Base-by-base conservation (phyloP, 2,329 filamentous ascomycete genomes). In the Neophaeococcomyces aloes region DNA sequence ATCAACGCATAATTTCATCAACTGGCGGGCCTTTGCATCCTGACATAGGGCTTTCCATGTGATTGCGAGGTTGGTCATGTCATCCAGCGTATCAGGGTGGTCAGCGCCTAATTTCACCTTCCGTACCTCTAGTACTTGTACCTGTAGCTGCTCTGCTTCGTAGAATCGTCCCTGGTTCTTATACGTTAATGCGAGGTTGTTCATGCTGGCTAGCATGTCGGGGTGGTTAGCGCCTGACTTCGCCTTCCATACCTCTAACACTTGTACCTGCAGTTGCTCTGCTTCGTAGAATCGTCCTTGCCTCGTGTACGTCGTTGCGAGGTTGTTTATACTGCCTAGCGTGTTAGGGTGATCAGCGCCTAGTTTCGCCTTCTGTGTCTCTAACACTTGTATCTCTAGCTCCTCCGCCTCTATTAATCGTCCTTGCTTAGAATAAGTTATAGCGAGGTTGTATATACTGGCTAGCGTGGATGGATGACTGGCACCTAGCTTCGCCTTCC, bases 131-230 rank as follows among this genome's bases (percentile, higher is more conserved):
- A 27, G 10, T 38, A 38, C 49, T 37, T 47, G 36, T 21, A 42
- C n/a, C 17, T 49, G 13, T 7, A 57, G 34, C 30, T 48, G 39
- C 36, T 50, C 50, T 7, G 51, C 46, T 27, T 48, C 46, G 13
- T 13, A 21, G 5, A 34, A 36, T 38, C 40, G 42, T n/a, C 46
- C 46, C 34, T 47, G 46, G 15, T 44, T 14, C 30, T 34, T 14
- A 10, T 30, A 34, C 13, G 35, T 34, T 7, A 29, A 42, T n/a
- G 44, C 44, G 10, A 47, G 44, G 33, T 43, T 48, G 38, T 27
- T 30, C 44, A 48, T 53, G 39, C 47, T 55, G 4, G 3, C 23
- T 17, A 56, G 41, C 2, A 48, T 55, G 29, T 48, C 43, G 1
- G 41, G 38, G 40, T 53, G 47, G 11, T 52, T 48, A n/a, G 23